Conservation (phyloP, 176 grass and related monocot species). For the Cocos nucifera region DNA sequence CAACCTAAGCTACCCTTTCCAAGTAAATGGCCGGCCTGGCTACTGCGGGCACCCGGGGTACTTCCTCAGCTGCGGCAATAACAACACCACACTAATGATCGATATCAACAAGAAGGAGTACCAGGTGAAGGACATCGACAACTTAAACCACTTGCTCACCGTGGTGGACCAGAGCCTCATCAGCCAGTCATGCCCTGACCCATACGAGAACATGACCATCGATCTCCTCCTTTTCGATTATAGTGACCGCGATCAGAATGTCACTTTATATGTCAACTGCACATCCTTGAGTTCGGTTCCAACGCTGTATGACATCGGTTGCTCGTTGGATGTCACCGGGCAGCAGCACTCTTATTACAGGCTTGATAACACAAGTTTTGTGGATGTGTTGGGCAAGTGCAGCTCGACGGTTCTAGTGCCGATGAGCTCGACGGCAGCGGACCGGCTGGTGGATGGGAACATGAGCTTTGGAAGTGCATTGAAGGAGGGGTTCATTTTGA, state of each 20-base stretch:
- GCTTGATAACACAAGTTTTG: background rate
- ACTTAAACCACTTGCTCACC: background rate
- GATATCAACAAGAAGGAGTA: background rate
- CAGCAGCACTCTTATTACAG: background rate
- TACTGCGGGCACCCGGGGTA: slow-evolving; percentile 10
- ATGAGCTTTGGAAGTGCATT: background rate
- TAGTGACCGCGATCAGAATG: slow-evolving; percentile 4
- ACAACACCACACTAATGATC: background rate
- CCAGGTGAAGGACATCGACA: background rate
- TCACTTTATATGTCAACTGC: background rate
- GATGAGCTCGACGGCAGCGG: background rate
- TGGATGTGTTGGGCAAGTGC: background rate
- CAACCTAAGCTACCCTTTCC: slow-evolving; percentile 23
- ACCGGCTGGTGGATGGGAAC: background rate
- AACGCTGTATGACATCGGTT: background rate
- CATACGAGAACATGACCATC: background rate
- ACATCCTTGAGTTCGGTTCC: background rate
- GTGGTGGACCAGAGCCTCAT: slow-evolving; percentile 3
- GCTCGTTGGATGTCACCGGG: background rate
- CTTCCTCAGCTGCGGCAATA: background rate
- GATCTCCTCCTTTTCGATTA: background rate
- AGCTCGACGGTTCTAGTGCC: background rate
- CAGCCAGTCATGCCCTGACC: accelerated
- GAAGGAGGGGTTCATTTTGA: background rate
- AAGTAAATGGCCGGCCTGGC: background rate